Evolutionary conservation across 23 red algal genomes (phyloP), one percentile per base, ranked within the genome.

Genomic region (Gracilariopsis chorda): DNA sequence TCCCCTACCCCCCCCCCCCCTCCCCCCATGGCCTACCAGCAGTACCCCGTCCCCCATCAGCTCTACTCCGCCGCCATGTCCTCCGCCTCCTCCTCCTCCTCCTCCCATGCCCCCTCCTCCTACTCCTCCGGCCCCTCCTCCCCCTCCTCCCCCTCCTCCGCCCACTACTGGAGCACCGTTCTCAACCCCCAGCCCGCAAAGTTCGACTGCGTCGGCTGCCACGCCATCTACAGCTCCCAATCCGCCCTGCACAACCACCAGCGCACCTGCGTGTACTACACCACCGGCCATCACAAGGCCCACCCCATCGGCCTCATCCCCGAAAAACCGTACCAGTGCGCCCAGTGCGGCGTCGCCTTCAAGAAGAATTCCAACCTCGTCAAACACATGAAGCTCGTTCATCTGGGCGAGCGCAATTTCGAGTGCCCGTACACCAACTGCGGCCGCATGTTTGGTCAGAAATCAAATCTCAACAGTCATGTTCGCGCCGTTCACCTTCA

Each of bases 351-450:
- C 17, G 55, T 59, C 33, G 73, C 45, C 33, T 93, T 93, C 56
- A 93, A 82, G 82, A 82, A 85, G 90, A 79, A 82, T 20, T 77
- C 63, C 78, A 93, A 93, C 69, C 90, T 79, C 40, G 77, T 74
- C 46, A 93, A 93, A 45, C 90, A 93, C 48, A 77, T 86, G 51
- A 82, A 87, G 69, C 52, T 84, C 23, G 90, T 93, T 4, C 92
- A 94, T 69, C 79, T 65, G 13, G 67, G 80, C 39, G 78, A 84
- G 60, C 69, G 89, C 33, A 71, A 71, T 21, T 84, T 84, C 78
- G 51, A 76, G 40, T 92, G 89, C 47, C 44, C 89, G 45, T 58
- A 69, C 3, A 51, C 42, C 25, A 34, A 40, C 14, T 92, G 89
- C 60, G 89, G 89, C 35, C 61, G 78, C 42, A 45, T 48, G 47